These are phyloP conservation scores for Trapa bicornis DNA, from an alignment of 345 rosid genomes.

Conservation along the genomic window DNA sequence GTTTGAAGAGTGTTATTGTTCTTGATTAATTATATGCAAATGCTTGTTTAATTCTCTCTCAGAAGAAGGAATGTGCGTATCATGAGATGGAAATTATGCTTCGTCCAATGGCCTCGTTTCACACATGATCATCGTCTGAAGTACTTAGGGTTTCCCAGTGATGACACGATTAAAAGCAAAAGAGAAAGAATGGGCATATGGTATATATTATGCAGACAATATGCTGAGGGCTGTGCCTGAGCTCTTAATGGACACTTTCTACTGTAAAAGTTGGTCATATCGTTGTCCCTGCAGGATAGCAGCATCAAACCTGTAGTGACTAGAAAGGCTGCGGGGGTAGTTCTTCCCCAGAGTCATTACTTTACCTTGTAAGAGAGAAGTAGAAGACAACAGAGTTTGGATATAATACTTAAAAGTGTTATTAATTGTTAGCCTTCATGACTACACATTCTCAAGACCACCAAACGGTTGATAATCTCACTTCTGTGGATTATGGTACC, in stretches of 20 bases:
- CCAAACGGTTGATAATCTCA: no score
- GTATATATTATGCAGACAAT: neutral
- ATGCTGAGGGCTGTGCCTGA: neutral
- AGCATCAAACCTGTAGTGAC: constrained; percentile 1
- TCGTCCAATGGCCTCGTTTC: neutral
- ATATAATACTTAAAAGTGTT: no score
- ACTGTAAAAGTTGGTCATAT: neutral
- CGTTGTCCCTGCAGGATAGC: constrained; percentile 1
- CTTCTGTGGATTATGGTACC: no score
- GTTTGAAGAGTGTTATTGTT: neutral
- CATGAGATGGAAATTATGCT: neutral
- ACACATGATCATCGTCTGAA: no score
- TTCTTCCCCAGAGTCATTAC: neutral
- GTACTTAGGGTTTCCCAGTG: neutral
- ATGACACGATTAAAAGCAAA: neutral
- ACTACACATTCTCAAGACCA: no score
- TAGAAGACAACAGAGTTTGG: neutral
- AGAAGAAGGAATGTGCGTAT: neutral
- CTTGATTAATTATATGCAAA: neutral
- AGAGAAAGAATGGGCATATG: neutral
- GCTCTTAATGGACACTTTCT: neutral
- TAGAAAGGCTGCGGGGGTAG: neutral
- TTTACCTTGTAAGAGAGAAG: neutral
- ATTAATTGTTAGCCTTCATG: no score
- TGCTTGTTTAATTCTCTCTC: neutral